These are phyloP conservation scores for Nymphaea colorata DNA, from an alignment of 164 flowering plant species.

Conservation along the genomic window DNA sequence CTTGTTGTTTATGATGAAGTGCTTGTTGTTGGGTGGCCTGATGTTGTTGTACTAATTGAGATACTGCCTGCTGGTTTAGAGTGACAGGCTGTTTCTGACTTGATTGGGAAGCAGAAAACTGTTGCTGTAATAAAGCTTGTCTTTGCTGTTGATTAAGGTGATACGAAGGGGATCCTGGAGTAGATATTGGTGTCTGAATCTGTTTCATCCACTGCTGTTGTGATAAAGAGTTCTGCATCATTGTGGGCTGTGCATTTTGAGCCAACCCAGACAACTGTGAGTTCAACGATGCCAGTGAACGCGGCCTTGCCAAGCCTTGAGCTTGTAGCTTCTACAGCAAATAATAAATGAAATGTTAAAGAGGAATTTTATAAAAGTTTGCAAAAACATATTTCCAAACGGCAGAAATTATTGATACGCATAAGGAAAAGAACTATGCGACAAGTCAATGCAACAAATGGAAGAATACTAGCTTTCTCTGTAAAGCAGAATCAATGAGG, in stretches of 20 bases:
- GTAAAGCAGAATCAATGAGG: background rate
- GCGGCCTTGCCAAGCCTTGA: conserved; percentile 48
- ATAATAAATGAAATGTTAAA: conserved; percentile 1
- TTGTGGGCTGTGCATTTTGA: conserved; percentile 60
- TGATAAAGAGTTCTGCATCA: conserved; percentile 59
- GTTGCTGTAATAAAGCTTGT: conserved; percentile 50
- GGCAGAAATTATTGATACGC: background rate
- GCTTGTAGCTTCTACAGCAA: conserved; percentile 37
- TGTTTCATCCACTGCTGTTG: conserved; percentile 76
- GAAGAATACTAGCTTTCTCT: background rate
- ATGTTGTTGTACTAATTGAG: conserved; percentile 21
- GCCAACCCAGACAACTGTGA: conserved; percentile 57
- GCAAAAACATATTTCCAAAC: background rate
- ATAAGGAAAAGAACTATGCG: background rate
- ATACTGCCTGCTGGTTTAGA: conserved; percentile 48
- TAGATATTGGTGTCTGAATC: conserved; percentile 49
- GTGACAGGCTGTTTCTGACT: conserved; percentile 43
- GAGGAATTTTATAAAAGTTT: background rate
- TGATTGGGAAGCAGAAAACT: conserved; percentile 50
- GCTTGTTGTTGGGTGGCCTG: conserved; percentile 28
- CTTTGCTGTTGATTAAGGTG: conserved; percentile 47
- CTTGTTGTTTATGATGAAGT: conserved; percentile 25
- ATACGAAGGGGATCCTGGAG: conserved; percentile 59
- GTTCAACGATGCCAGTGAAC: conserved; percentile 63
- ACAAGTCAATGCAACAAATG: background rate